phyloP scores from a whole-genome alignment of 169 alveolate genomes.

The Plasmodium knowlesi region DNA sequence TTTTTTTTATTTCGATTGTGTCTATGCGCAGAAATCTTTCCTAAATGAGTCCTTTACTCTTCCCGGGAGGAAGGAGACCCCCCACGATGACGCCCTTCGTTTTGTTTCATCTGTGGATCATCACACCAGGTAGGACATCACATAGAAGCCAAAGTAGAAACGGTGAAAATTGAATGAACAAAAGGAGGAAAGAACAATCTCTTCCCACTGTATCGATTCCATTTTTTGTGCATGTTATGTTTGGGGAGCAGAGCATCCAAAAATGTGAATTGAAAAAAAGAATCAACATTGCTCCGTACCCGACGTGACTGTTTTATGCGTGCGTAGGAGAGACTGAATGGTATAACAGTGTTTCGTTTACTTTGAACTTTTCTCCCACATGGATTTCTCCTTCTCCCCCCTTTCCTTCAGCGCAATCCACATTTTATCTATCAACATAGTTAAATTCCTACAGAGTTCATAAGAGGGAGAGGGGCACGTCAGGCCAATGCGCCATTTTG shows the following conservation, averaged over 20 bases:
- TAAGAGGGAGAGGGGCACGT: not conserved
- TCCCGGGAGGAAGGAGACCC: not conserved
- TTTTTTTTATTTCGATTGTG: not conserved
- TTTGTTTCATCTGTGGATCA: not conserved
- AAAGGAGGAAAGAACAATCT: not conserved
- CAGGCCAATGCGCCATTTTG: not conserved
- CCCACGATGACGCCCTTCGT: not conserved
- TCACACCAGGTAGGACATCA: not conserved
- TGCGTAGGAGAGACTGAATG: too few species aligned
- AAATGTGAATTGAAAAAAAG: too few species aligned
- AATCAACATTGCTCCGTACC: too few species aligned
- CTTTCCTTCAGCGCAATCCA: too few species aligned
- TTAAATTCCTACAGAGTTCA: too few species aligned
- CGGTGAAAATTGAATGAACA: not conserved
- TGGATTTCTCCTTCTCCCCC: too few species aligned
- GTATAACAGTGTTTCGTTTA: too few species aligned
- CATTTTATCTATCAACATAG: too few species aligned
- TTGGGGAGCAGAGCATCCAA: too few species aligned
- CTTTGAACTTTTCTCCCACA: too few species aligned
- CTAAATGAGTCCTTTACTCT: not conserved
- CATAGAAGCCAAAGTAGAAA: not conserved
- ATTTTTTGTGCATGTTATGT: not conserved
- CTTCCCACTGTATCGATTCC: not conserved
- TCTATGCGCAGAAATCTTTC: not conserved
- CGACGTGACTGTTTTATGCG: too few species aligned